Evolutionary conservation across 2,329 filamentous ascomycete species (phyloP).

Genomic region (Ilyonectria sp.): DNA sequence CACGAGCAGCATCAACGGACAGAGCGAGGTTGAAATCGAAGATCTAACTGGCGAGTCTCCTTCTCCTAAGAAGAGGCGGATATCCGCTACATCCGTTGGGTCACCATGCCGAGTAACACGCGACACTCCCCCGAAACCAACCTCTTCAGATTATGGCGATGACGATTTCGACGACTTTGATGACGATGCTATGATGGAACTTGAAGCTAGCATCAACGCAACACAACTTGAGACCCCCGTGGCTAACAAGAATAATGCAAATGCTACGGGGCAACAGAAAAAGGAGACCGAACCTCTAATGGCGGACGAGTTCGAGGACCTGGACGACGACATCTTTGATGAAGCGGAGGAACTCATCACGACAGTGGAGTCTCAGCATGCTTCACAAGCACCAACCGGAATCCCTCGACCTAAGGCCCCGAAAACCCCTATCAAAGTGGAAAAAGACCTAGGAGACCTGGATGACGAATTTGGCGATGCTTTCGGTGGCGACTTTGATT

Average conservation of each 20-base stretch:
- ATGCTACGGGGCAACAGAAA: slow-evolving; percentile 1
- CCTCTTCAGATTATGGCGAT: slow-evolving; percentile 67
- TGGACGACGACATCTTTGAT: slow-evolving; percentile 74
- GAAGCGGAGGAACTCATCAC: slow-evolving; percentile 56
- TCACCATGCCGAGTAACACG: slow-evolving; percentile 43
- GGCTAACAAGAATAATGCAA: slow-evolving; percentile 13
- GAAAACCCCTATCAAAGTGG: neutral
- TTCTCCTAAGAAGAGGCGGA: slow-evolving; percentile 59
- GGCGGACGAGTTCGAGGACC: slow-evolving; percentile 74
- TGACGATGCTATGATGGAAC: slow-evolving; percentile 70
- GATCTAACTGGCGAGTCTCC: slow-evolving; percentile 57
- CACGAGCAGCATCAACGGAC: slow-evolving; percentile 65
- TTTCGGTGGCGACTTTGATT: slow-evolving; percentile 82
- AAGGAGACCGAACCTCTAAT: slow-evolving; percentile 2
- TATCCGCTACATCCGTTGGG: slow-evolving; percentile 39
- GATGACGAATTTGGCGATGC: slow-evolving; percentile 56
- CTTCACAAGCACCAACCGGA: slow-evolving; percentile 29
- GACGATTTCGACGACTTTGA: slow-evolving; percentile 74
- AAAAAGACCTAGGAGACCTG: slow-evolving; percentile 31
- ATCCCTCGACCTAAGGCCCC: slow-evolving; percentile 12
- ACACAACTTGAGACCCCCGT: slow-evolving; percentile 43
- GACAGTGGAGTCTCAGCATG: slow-evolving; percentile 40
- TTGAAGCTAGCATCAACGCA: slow-evolving; percentile 62
- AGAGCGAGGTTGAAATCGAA: slow-evolving; percentile 52
- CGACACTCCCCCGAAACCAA: slow-evolving; percentile 27